Base-by-base conservation (phyloP, 2,329 filamentous ascomycete species). In the Aspergillus nomiae region DNA sequence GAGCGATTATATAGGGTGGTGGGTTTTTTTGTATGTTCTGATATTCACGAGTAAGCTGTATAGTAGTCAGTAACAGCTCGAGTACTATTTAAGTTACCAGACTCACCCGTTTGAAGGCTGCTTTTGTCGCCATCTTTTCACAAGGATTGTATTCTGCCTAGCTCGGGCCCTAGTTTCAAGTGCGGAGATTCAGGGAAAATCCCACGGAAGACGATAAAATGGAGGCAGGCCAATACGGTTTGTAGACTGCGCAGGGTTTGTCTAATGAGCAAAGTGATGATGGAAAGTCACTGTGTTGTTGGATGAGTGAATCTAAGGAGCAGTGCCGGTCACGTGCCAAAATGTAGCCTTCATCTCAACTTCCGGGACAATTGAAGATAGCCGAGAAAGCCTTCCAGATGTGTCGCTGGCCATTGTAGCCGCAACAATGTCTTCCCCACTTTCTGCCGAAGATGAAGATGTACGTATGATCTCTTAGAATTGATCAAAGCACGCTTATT, bases 1-100 rank as follows among this genome's bases (percentile, higher is more conserved):
- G 93, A 16, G 94, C 93, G 57, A 87, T 85, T 71, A 97, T 96
- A 81, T 92, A 96, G 59, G 93, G 92, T 41, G 93, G 92, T 12
- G 94, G 93, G 72, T 93, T 94, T 72, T 87, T 85, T 72, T 86
- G 83, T 65, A 90, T 89, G 65, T 84, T 81, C 76, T 86, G 83
- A 73, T 89, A 90, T 79, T 90, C 87, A 65, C 86, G 84, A 60
- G 85, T 86, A 63, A 90, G 82, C 84, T 86, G 65, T 60, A 67
- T 24, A 36, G 38, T 30, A 19, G 63, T 65, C 53, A 70, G 66
- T 53, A 50, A 59, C 28, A 60, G 7, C 45, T 16, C 19, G 59
- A 45, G 41, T 57, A 36, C 34, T 19, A 19, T 19, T 38, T 19
- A 30, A 38, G 30, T 45, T 34, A 59, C 34, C 24, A 10, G 24